Percentiles rank a stretch among this genome's conserved stretches.
phyloP scores from a whole-genome alignment of 1,284 basidiomycete species.

The Tilletia caries region DNA sequence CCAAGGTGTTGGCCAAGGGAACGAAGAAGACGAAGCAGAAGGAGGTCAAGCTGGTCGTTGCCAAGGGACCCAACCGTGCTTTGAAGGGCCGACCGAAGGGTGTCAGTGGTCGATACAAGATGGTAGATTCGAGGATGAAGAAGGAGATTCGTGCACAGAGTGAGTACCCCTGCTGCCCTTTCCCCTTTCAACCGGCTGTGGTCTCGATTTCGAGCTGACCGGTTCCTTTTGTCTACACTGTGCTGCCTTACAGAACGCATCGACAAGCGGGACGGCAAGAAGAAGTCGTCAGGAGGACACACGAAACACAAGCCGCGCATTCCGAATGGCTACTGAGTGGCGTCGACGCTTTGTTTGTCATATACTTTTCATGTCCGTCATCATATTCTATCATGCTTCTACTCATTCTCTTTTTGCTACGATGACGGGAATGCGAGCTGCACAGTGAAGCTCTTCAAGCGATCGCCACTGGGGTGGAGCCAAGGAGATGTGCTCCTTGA shows the following conservation, averaged over 20 bases:
- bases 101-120: slow-evolving; percentile 68
- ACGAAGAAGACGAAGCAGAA: slow-evolving; percentile 65
- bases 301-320: slow-evolving; percentile 25
- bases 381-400: not conserved
- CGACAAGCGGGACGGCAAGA: slow-evolving; percentile 49
- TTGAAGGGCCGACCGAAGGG: slow-evolving; percentile 91
- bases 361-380: not conserved
- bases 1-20: slow-evolving; percentile 74
- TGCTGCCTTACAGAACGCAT: slow-evolving; percentile 23
- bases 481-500: no score
- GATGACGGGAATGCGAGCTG: no score
- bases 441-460: no score
- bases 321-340: slow-evolving; percentile 36
- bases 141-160: slow-evolving; percentile 50
- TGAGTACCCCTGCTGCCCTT: not conserved
- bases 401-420: not conserved
- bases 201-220: not conserved
- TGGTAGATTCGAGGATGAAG: slow-evolving; percentile 52
- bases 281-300: slow-evolving; percentile 30
- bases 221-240: not conserved
- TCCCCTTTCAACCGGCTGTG: not conserved
- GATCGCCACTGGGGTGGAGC: no score
- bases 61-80: slow-evolving; percentile 82
- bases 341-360: no score
- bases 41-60: slow-evolving; percentile 84